Evolutionary conservation across 148 eudicot genomes (phyloP).

Genomic region (Polygonum maritimum): DNA sequence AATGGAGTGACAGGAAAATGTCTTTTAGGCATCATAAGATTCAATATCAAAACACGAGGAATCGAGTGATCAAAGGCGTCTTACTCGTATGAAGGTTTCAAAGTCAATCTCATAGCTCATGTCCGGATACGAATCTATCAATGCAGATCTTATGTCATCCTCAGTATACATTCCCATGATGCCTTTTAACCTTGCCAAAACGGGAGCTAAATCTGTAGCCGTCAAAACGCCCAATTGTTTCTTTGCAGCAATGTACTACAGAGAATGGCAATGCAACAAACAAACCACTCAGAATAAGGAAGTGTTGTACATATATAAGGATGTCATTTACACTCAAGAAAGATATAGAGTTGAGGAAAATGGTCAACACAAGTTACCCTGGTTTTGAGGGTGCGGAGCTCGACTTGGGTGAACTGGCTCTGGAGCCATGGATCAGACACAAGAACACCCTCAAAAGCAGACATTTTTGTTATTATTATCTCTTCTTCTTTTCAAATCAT

Average conservation of each 20-base stretch:
- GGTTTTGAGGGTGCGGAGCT: slow-evolving; percentile 67
- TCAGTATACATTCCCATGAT: slow-evolving; percentile 41
- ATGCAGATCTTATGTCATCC: slow-evolving; percentile 42
- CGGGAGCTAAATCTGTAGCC: slow-evolving; percentile 52
- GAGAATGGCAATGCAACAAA: slow-evolving; percentile 15
- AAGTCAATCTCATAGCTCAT: slow-evolving; percentile 58
- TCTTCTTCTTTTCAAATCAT: neutral
- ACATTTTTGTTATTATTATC: slow-evolving; percentile 28
- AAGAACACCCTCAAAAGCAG: slow-evolving; percentile 53
- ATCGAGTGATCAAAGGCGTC: slow-evolving; percentile 12
- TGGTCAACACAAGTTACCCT: slow-evolving; percentile 24
- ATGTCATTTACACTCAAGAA: neutral
- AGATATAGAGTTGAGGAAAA: no score
- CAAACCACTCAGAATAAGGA: no score
- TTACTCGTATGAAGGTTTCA: slow-evolving; percentile 78
- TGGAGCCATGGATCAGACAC: slow-evolving; percentile 84
- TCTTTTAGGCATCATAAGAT: neutral
- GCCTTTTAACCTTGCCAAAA: slow-evolving; percentile 50
- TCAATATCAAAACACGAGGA: neutral
- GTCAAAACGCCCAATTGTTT: slow-evolving; percentile 41
- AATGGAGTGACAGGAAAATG: neutral
- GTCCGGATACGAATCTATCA: slow-evolving; percentile 51
- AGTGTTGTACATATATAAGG: neutral
- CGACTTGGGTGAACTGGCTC: slow-evolving; percentile 86
- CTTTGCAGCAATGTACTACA: slow-evolving; percentile 43